Percentiles rank a stretch among this genome's conserved stretches.
These are phyloP conservation scores for Lipomyces spencermartinsiae DNA, from an alignment of 805 yeast species.

Conservation along the genomic window DNA sequence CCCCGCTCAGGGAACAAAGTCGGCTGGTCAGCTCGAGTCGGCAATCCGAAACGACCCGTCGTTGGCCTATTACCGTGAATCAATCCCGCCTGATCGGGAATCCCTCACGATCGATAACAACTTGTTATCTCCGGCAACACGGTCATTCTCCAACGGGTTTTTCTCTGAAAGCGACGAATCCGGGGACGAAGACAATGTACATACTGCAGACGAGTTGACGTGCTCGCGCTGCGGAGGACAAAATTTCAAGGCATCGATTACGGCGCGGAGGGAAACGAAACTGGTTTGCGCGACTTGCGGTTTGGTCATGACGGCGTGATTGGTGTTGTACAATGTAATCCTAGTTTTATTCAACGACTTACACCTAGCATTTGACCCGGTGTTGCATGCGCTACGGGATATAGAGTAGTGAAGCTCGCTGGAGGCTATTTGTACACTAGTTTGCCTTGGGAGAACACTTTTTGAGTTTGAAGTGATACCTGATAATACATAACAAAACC, in stretches of 20 bases:
- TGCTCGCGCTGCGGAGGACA: constrained; percentile 27
- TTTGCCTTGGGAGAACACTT: too few species aligned
- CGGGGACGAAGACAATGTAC: constrained; percentile 16
- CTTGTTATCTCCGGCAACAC: background rate
- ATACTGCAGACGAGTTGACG: constrained; percentile 21
- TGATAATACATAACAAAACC: too few species aligned
- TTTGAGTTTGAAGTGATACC: too few species aligned
- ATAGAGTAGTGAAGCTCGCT: background rate
- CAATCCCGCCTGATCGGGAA: background rate
- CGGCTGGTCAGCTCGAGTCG: background rate
- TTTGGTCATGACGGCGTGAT: constrained; percentile 7
- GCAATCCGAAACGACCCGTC: background rate
- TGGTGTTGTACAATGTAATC: background rate
- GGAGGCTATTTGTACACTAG: too few species aligned
- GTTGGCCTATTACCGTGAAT: constrained; percentile 13
- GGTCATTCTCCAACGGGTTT: constrained; percentile 1
- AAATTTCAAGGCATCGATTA: constrained; percentile 32
- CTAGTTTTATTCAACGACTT: background rate
- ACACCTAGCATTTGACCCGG: background rate
- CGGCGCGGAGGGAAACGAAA: constrained; percentile 27
- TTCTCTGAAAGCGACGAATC: constrained; percentile 8
- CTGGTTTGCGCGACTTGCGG: constrained; percentile 31
- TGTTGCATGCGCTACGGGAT: background rate
- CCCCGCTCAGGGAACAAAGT: background rate
- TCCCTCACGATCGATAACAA: background rate